phyloP scores from a whole-genome alignment of 257 asterid species.

The Pogostemon cablin region DNA sequence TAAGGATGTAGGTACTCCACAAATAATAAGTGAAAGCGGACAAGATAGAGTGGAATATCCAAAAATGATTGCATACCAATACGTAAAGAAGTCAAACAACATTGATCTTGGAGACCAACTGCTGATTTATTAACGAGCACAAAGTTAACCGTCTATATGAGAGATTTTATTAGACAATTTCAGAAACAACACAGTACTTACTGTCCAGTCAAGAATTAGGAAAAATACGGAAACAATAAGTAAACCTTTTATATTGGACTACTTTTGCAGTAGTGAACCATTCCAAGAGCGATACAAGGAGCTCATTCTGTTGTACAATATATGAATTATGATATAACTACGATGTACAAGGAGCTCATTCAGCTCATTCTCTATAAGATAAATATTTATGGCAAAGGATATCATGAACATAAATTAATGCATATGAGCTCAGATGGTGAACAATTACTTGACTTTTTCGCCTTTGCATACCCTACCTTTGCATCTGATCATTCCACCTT shows the following conservation, averaged over 20 bases:
- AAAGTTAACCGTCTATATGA: background rate
- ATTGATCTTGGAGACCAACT: background rate
- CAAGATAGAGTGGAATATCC: slow-evolving; percentile 9
- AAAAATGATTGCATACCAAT: slow-evolving; percentile 2
- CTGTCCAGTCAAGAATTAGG: slow-evolving; percentile 17
- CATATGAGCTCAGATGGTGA: no score
- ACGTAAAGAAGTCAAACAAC: slow-evolving; percentile 19
- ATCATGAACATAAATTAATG: no score
- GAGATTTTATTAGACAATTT: slow-evolving; percentile 8
- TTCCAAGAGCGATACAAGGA: no score
- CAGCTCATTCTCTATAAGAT: no score
- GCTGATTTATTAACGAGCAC: background rate
- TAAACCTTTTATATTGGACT: slow-evolving; percentile 64
- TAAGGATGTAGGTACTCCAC: slow-evolving; percentile 12
- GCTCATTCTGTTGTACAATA: no score
- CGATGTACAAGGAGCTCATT: no score
- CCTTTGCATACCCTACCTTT: slow-evolving; percentile 26
- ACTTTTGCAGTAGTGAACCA: slow-evolving; percentile 94
- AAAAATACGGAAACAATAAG: slow-evolving; percentile 2
- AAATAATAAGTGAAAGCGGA: slow-evolving; percentile 5
- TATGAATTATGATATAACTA: no score
- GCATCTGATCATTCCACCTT: slow-evolving; percentile 19
- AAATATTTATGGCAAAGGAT: no score
- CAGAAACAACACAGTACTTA: background rate
- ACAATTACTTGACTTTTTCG: no score